Percentiles rank a stretch among this genome's conserved stretches.
These are phyloP conservation scores for Trichomonascus vanleenenianus DNA, from an alignment of 805 yeast species.

Conservation along the genomic window DNA sequence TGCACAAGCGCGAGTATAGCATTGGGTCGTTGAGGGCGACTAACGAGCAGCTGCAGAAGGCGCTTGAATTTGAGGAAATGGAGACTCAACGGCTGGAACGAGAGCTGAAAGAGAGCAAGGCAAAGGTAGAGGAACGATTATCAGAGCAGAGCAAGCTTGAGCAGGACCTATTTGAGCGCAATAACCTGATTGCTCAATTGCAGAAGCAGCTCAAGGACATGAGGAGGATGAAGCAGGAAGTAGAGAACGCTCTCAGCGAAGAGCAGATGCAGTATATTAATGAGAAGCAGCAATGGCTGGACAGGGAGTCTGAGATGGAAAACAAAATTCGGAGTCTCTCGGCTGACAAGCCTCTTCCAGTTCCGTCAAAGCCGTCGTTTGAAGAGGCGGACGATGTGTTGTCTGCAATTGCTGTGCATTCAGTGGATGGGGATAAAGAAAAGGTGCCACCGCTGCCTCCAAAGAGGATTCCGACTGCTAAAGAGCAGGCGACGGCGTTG, in stretches of 20 bases:
- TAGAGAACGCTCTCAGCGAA: conserved; percentile 23
- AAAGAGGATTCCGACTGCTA: neutral
- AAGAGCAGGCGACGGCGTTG: conserved; percentile 6
- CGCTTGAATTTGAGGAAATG: conserved; percentile 17
- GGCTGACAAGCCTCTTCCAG: neutral
- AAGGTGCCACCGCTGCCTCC: conserved; percentile 16
- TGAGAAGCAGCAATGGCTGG: conserved; percentile 22
- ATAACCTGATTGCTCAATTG: conserved; percentile 15
- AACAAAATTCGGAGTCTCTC: neutral
- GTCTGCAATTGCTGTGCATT: neutral
- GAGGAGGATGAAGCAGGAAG: conserved; percentile 16
- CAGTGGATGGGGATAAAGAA: conserved; percentile 4
- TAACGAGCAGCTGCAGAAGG: conserved; percentile 12
- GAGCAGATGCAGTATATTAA: conserved; percentile 23
- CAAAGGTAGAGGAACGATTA: conserved; percentile 11
- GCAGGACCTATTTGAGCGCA: conserved; percentile 21
- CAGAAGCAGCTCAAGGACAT: conserved; percentile 15
- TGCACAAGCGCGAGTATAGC: neutral
- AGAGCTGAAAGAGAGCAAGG: conserved; percentile 9
- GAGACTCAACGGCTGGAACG: conserved; percentile 14
- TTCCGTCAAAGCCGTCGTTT: neutral
- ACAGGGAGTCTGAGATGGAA: conserved; percentile 17
- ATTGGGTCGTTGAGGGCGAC: neutral
- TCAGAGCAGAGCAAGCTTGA: conserved; percentile 20
- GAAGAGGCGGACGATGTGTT: neutral